Base-by-base conservation (phyloP, 2,329 filamentous ascomycete species). In the Aspergillus aculeatinus region DNA sequence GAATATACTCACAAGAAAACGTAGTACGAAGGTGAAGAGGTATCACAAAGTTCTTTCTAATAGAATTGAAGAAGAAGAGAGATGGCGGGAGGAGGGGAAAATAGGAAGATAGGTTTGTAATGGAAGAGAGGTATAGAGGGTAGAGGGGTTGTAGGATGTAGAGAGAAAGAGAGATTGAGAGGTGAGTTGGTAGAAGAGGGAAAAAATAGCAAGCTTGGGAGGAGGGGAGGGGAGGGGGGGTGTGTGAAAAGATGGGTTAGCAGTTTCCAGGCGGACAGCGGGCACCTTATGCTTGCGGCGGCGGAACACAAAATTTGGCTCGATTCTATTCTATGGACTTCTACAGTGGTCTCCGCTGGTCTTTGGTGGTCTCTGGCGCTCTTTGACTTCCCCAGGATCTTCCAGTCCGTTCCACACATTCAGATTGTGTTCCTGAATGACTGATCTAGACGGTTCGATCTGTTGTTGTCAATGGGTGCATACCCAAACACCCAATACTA, bases 331-430 rank as follows among this genome's bases (percentile, higher is more conserved):
- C 74, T 70, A 76, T 72, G 71, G 62, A 60, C 67, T 73, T 76
- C 74, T 35, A 35, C 73, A 76, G 72, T 70, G 67, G 72, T 71
- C 75, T 76, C 73, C 73, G 76, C 68, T 51, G 48, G 33, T 51
- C 63, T 61, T 54, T 55, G 57, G 59, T 48, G 29, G 39, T 39
- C 47, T 60, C 56, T 55, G 58, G 58, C 50, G 35, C 31, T 51
- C 61, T 44, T 59, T 55, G 23, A 31, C 51, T 48, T 58, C 55
- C 58, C 54, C 56, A 55, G 42, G 53, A 57, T 48, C 44, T 64
- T 66, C 63, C 59, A 65, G 57, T 48, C 58, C 27, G 47, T 66
- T 66, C 61, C 52, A 59, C 16, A 16, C 6, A 19, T 16, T 19
- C 33, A 35, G 14, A n/a, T n/a, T 44, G 39, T 19, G 39, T 44